Conservation (phyloP, 495 filamentous ascomycete genomes). For the Cenococcum geophilum region DNA sequence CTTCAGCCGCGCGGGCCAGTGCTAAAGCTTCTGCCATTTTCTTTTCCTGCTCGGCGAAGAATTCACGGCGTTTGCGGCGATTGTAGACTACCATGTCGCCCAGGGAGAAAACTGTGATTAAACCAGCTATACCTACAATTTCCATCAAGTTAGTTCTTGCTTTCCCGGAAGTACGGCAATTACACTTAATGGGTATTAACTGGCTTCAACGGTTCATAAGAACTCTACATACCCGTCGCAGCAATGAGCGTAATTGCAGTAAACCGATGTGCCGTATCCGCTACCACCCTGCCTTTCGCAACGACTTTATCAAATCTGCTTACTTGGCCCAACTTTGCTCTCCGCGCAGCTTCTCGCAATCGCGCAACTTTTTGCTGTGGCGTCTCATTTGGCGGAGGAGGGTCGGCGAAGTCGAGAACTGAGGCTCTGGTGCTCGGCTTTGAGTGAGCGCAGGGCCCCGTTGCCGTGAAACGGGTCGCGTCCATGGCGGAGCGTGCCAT, state of each 20-base stretch:
- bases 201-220: not conserved
- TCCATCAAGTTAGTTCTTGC: constrained; percentile 7
- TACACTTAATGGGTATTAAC: not conserved
- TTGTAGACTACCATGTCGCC: constrained; percentile 86
- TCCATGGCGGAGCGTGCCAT: constrained; percentile 87
- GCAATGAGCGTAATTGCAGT: constrained; percentile 70
- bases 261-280: constrained; percentile 76
- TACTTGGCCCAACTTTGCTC: constrained; percentile 58
- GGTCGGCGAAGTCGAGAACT: constrained; percentile 32
- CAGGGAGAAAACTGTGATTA: constrained; percentile 72
- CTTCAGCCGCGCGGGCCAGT: constrained; percentile 28
- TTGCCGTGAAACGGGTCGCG: constrained; percentile 92
- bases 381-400: constrained; percentile 55
- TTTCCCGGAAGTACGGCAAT: not conserved
- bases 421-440: constrained; percentile 42
- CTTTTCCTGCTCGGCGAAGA: constrained; percentile 31
- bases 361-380: constrained; percentile 84
- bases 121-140: constrained; percentile 58
- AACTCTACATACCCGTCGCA: constrained; percentile 60
- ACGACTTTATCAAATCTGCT: constrained; percentile 64
- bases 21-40: constrained; percentile 29
- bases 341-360: constrained; percentile 70
- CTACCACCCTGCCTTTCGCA: constrained; percentile 60
- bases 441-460: constrained; percentile 77
- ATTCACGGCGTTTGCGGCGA: constrained; percentile 50